Base-by-base conservation (phyloP, 805 yeast genomes). In the Starmerella kuoi region DNA sequence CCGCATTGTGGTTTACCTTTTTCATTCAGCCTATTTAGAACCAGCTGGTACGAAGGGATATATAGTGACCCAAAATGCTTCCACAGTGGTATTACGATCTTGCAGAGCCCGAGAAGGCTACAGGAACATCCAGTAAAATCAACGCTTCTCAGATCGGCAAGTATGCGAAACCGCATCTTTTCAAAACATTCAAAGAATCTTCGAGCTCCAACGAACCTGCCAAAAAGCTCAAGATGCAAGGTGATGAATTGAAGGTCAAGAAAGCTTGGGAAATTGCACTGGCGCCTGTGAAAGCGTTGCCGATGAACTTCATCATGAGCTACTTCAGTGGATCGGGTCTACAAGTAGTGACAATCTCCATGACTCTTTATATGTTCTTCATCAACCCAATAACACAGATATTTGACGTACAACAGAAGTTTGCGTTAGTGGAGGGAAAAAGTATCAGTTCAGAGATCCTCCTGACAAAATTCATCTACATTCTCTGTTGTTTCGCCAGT, bases 251-350 rank as follows among this genome's bases (percentile, higher is more conserved):
- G 32, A 60, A 59, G 47, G 53, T 60, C 22, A 51, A 77, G 55
- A 81, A 80, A 55, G 87, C 93, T 0, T 85, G 95, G 94, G 91
- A 82, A 44, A 57, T 82, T 30, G 94, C 95, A 2, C 61, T 73
- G 14, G 75, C 76, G 1, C 95, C 96, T 0, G 82, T 85, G 2
- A 88, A 86, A 57, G 62, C 72, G 7, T 70, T 91, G n/a, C 94
- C 96, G 6, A 81, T 85, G 93, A 91, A 84, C 55, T 60, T 82
- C 38, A 65, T 84, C 37, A 84, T 88, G 94, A 76, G 85, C 47
- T 91, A 84, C 60, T 83, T 88, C 84, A 76, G 95, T 0, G 97
- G 97, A 25, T 79, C 80, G 54, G 74, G 93, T 3, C 64, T 91
- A 22, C 97, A 91, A 55, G 70, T 88, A 51, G 85, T 88, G 49